These are phyloP conservation scores for Prunus fruticosa DNA, from an alignment of 306 rosid genomes.

Conservation along the genomic window DNA sequence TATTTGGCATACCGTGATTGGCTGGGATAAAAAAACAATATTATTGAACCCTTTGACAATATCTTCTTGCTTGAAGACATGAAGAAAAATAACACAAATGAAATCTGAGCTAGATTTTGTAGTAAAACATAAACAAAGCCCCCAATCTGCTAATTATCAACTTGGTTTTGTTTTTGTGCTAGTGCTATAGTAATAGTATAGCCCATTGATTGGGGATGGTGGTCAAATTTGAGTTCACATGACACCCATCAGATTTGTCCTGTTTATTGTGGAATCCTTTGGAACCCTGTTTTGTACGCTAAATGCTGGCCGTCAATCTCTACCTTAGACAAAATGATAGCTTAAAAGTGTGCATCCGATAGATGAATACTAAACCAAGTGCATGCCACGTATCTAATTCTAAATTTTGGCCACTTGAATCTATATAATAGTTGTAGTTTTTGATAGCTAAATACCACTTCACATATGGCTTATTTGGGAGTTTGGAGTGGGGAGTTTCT, in stretches of 20 bases:
- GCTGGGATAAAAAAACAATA: accelerated
- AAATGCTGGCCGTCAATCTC: neutral
- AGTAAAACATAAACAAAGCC: neutral
- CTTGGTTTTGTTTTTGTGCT: neutral
- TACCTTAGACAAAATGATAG: neutral
- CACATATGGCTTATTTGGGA: neutral
- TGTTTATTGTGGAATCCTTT: neutral
- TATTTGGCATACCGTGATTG: accelerated
- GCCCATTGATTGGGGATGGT: neutral
- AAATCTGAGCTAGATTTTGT: neutral
- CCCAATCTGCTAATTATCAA: neutral
- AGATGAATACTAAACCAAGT: too few relatives aligned
- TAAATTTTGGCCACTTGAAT: neutral
- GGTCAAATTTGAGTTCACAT: neutral
- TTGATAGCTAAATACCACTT: neutral
- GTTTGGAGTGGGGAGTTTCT: neutral
- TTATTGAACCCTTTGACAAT: neutral
- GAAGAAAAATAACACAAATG: neutral
- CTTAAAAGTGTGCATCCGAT: neutral
- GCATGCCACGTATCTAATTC: too few relatives aligned
- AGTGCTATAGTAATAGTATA: neutral
- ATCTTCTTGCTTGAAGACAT: neutral
- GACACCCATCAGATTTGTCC: neutral
- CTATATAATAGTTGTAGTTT: neutral
- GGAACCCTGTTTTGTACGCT: neutral